Conservation (phyloP, 179 eudicot species). For the Monotropa hypopitys region DNA sequence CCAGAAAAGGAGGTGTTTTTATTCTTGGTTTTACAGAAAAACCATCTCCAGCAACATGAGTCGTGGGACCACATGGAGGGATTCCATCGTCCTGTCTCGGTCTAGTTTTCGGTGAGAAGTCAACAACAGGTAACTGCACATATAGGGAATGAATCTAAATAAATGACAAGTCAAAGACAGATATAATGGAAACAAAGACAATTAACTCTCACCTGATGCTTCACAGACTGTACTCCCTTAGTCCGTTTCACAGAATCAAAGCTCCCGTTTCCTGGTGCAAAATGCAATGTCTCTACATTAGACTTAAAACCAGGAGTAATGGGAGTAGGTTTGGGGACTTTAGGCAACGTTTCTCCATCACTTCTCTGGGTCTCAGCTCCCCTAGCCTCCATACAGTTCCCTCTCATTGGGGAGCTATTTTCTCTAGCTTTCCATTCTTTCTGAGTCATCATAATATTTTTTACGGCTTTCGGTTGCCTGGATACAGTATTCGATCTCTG, state of each 20-base stretch:
- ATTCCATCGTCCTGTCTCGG: slow-evolving; percentile 55
- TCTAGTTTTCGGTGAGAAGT: slow-evolving; percentile 59
- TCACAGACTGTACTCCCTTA: slow-evolving; percentile 45
- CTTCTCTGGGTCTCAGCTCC: slow-evolving; percentile 30
- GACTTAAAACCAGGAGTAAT: slow-evolving; percentile 50
- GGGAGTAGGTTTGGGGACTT: slow-evolving; percentile 43
- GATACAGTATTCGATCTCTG: slow-evolving; percentile 25
- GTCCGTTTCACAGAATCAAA: slow-evolving; percentile 46
- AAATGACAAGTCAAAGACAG: slow-evolving; percentile 3
- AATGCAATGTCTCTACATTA: slow-evolving; percentile 26
- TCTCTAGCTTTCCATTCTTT: slow-evolving; percentile 77
- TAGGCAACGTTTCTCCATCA: slow-evolving; percentile 42
- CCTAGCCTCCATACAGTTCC: slow-evolving; percentile 30
- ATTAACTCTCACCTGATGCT: slow-evolving; percentile 64
- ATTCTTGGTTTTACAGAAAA: slow-evolving; percentile 36
- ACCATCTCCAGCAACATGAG: slow-evolving; percentile 46
- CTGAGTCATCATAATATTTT: slow-evolving; percentile 42
- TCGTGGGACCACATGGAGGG: slow-evolving; percentile 34
- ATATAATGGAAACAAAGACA: not conserved
- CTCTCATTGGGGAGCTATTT: slow-evolving; percentile 76
- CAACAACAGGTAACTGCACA: slow-evolving; percentile 51
- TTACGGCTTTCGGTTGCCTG: slow-evolving; percentile 57
- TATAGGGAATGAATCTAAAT: slow-evolving; percentile 7
- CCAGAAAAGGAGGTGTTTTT: slow-evolving; percentile 65
- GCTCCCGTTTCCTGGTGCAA: slow-evolving; percentile 35